These are phyloP conservation scores for Lactarius hengduanensis DNA, from an alignment of 768 basidiomycete species.

Conservation along the genomic window DNA sequence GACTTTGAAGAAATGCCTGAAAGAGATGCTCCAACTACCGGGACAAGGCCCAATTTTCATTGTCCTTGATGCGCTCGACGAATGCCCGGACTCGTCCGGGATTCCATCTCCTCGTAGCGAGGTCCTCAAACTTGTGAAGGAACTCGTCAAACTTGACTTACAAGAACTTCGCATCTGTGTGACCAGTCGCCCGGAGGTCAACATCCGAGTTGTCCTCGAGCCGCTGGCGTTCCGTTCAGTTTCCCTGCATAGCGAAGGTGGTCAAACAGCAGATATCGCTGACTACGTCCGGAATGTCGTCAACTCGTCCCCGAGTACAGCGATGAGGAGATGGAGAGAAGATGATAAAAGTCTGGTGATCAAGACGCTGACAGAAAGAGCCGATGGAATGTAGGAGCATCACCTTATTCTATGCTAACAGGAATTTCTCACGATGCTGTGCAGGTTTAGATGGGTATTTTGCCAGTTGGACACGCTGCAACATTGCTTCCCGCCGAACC, in stretches of 20 bases:
- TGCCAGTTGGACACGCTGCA: background rate
- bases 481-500: background rate
- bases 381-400: background rate
- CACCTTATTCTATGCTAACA: background rate
- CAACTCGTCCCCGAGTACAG: background rate
- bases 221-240: background rate
- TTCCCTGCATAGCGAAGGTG: background rate
- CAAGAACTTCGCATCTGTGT: background rate
- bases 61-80: background rate
- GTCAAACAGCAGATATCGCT: background rate
- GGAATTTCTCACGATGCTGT: background rate
- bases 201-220: background rate
- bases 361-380: background rate
- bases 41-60: background rate
- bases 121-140: background rate
- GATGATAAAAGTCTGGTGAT: background rate
- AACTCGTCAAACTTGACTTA: background rate
- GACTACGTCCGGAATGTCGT: background rate
- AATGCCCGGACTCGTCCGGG: background rate
- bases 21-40: background rate
- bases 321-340: background rate
- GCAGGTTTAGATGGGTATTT: background rate
- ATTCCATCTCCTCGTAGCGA: background rate
- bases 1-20: background rate
- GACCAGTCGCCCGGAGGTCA: background rate